Conservation (phyloP, 164 flowering plant genomes). For the Hamamelis virginiana region DNA sequence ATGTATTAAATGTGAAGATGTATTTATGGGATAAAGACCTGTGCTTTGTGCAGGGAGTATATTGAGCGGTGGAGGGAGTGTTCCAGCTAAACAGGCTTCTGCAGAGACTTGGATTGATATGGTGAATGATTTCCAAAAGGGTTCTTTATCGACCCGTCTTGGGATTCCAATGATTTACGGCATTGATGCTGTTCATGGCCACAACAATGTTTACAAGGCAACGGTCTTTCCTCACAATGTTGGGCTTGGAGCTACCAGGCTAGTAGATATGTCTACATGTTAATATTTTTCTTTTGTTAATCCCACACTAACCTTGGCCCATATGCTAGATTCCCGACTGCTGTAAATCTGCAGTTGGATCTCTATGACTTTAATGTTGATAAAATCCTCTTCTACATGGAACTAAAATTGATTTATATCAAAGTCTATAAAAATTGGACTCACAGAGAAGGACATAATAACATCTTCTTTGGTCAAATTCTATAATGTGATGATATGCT, state of each 20-base stretch:
- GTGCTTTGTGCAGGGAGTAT: slow-evolving; percentile 37
- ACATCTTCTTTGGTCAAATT: too few species aligned
- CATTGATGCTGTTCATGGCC: slow-evolving; percentile 49
- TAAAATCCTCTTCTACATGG: too few species aligned
- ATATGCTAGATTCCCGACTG: too few species aligned
- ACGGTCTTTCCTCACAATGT: slow-evolving; percentile 52
- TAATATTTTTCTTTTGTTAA: too few species aligned
- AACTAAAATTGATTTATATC: too few species aligned
- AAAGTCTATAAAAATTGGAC: too few species aligned
- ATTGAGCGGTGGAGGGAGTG: slow-evolving; percentile 53
- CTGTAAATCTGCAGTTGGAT: too few species aligned
- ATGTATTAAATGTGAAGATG: neutral
- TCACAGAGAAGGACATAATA: too few species aligned
- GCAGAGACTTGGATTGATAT: slow-evolving; percentile 39
- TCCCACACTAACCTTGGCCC: too few species aligned
- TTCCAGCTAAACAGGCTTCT: slow-evolving; percentile 28
- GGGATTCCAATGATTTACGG: slow-evolving; percentile 52
- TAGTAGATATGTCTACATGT: too few species aligned
- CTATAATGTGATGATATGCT: neutral
- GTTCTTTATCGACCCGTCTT: slow-evolving; percentile 38
- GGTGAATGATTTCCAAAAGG: slow-evolving; percentile 47
- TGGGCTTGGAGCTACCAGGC: slow-evolving; percentile 49
- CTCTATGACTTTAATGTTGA: too few species aligned
- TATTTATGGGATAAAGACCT: neutral
- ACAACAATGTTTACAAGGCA: slow-evolving; percentile 44